Evolutionary conservation across 2,329 filamentous ascomycete genomes (phyloP), one percentile per base, ranked within the genome.

Genomic region (Pestalotiopsis sp.): DNA sequence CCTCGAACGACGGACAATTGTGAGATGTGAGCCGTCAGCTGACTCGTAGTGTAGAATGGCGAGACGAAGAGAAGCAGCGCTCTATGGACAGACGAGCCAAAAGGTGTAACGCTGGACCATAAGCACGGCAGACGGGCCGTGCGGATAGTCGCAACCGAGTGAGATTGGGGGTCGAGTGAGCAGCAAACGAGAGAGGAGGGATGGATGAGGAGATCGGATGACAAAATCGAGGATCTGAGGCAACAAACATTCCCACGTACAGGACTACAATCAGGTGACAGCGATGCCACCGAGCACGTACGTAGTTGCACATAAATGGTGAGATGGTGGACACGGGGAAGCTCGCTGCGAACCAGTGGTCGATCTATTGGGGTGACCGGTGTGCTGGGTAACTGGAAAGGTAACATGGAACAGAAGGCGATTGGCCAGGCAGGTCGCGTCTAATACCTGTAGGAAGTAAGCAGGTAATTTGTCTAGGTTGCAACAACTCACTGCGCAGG

Each of bases 1-100:
- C 31, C 20, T 45, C 20, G 38, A 49, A 64, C 61, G 38, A 38
- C 20, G 57, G 57, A 45, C n/a, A 49, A 25, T 9, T 27, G 38
- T 45, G 61, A 64, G 61, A 45, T 64, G 39, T 64, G 61, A 64
- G 61, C 23, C 20, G 39, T 64, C 61, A 64, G 61, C 61, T 64
- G 61, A 64, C 38, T 25, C 17, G 36, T 23, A 20, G 12, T 12
- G n/a, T n/a, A 64, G 14, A 20, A 45, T 38, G 31, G 31, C 31
- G 31, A 31, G 31, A 31, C 31, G 38, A 36, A 5, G n/a, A 64
- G n/a, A 36, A 36, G n/a, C 25, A 62, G 59, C 11, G 27, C 31
- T 62, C 59, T 12, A 12, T 17, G 57, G 27, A 13, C 27, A 38
- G n/a, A 62, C 31, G 59, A 12, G 31, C n/a, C 61, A 25, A 17